Evolutionary conservation across 2,329 filamentous ascomycete species (phyloP), one percentile per base, ranked within the genome.

Genomic region (Ascochyta viciae-villosae): DNA sequence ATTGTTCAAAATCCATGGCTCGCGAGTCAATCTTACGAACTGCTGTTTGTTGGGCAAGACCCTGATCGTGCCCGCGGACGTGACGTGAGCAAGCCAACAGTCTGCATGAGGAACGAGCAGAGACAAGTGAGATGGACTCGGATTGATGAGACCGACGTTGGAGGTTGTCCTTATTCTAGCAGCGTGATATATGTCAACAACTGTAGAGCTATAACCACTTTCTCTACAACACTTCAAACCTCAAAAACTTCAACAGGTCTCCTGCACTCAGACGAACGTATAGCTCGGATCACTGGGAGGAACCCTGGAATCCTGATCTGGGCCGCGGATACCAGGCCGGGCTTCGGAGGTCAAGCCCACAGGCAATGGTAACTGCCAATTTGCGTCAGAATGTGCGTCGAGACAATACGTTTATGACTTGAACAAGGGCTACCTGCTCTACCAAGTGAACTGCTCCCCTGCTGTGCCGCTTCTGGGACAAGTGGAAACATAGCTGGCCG

Each of bases 401-500:
- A 42, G 23, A 37, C 43, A 27, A 31, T 12, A 16, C 23, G 9
- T 31, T 24, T 13, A 53, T n/a, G 16, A 42, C 31, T 31, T 38
- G 37, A 47, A 42, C 43, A 37, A 37, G 38, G 38, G 38, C n/a
- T 37, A 6, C 19, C 24, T 13, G n/a, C n/a, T 39, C n/a, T 37
- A 24, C 15, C 26, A 19, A 27, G 35, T 46, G 29, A 52, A 41
- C n/a, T 8, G 35, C 19, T 13, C n/a, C 24, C 33, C 16, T 46
- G 41, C 52, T 50, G 52, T 44, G 52, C 52, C 52, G 22, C 46
- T 46, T 35, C 8, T 13, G 29, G 37, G n/a, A 22, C 35, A 29
- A 37, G 42, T 47, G 50, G 29, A 19, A 37, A 0, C 29, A 19
- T 3, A 31, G 26, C 31, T 35, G 19, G n/a, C 41, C 42, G 16